Evolutionary conservation across 352 stramenopile genomes (phyloP).

Genomic region (Globisporangium orthogonon): DNA sequence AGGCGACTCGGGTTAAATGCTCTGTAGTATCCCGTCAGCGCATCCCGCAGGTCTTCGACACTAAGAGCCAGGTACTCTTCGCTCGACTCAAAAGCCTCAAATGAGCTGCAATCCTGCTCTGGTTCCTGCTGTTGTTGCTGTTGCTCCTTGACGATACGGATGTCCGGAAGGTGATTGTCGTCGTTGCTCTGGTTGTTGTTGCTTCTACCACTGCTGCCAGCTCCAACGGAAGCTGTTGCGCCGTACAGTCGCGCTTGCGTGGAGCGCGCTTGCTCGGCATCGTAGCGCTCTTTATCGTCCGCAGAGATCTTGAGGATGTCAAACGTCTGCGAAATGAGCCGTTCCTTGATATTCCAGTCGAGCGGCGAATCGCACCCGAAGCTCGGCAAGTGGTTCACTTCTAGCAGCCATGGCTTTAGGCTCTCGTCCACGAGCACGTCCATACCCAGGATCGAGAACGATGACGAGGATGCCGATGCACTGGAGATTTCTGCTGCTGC

Average conservation of each 20-base stretch:
- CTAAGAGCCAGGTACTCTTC: slow-evolving; percentile 15
- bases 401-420: slow-evolving; percentile 94
- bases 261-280: slow-evolving; percentile 52
- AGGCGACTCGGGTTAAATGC: slow-evolving; percentile 48
- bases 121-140: slow-evolving; percentile 9
- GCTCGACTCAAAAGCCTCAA: neutral
- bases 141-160: slow-evolving; percentile 1
- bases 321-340: slow-evolving; percentile 91
- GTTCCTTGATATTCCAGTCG: slow-evolving; percentile 94
- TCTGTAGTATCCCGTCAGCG: slow-evolving; percentile 49
- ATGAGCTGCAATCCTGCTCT: slow-evolving; percentile 11
- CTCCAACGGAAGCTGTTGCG: neutral
- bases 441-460: slow-evolving; percentile 93
- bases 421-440: slow-evolving; percentile 95
- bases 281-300: slow-evolving; percentile 76
- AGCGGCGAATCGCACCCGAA: slow-evolving; percentile 94
- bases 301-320: slow-evolving; percentile 78
- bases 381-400: slow-evolving; percentile 96
- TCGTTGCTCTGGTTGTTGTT: slow-evolving; percentile 4
- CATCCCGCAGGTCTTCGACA: slow-evolving; percentile 25
- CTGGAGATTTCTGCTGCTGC: neutral
- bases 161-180: slow-evolving; percentile 12
- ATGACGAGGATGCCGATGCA: slow-evolving; percentile 28
- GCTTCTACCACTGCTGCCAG: slow-evolving; percentile 2
- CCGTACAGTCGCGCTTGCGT: slow-evolving; percentile 66